Evolutionary conservation across 768 basidiomycete species (phyloP), one percentile per base, ranked within the genome.

Genomic region (Termitomyces eurrhizus): DNA sequence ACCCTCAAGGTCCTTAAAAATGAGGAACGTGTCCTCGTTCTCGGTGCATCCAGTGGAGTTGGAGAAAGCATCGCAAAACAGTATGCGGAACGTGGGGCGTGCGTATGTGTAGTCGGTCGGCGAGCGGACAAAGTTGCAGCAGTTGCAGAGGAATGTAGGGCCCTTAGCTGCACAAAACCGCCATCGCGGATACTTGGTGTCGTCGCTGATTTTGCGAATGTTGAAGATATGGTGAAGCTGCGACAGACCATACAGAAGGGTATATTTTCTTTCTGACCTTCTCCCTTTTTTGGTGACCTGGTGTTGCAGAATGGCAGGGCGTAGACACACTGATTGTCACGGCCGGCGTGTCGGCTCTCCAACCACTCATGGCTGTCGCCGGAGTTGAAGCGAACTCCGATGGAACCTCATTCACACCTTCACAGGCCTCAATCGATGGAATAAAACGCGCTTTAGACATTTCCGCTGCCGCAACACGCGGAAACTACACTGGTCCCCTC

Each of bases 1-100:
- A 36, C 58, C 1, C 51, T 60, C 16, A 64, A 59, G 41, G 55
- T 67, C 39, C 50, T 61, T 1, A 56, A 60, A 37, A 58, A 49
- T 13, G 64, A 77, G 2, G 94, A 96, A 69, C 84, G 92, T 0
- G 88, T 95, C 7, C 70, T 97, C 2, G 77, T 97, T 52, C 71
- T 97, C 7, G 95, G 95, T 6, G 93, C 89, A 1, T 89, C 91
- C 2, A 88, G 88, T 51, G 95, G 95, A 0, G 85, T 96, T 29
- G 95, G 95, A 1, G 79, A 82, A 46, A 77, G 81, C 4, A 75
- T 95, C 48, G 92, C 92, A 1, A 75, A 79, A 13, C 75, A 80
- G 62, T 95, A 95, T 65, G 86, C 90, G 5, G 69, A 76, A 57
- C 78, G 90, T n/a, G 93, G 93, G 7, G 91, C 91, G 7, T 77